A percentile compares a stretch with the other conserved stretches of the same genome.
These are phyloP conservation scores for Yamadazyma endophytica DNA, from an alignment of 805 yeast species.

Conservation along the genomic window DNA sequence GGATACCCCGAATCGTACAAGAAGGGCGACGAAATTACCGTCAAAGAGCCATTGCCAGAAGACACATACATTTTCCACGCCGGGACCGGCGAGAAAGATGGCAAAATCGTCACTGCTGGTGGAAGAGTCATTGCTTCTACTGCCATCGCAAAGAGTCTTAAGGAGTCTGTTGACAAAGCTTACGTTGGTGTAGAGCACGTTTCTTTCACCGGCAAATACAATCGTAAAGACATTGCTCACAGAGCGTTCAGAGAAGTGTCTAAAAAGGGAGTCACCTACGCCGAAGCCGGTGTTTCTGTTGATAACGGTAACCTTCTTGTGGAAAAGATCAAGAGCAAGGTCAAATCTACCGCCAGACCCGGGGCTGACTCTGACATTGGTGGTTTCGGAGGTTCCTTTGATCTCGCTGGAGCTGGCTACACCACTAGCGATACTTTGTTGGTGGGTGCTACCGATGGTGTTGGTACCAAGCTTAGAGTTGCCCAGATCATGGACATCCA, in stretches of 20 bases:
- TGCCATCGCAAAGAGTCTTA: conserved; percentile 71
- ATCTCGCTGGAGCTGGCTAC: conserved; percentile 84
- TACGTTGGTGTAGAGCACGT: conserved; percentile 81
- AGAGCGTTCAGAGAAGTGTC: conserved; percentile 73
- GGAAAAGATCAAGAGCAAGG: conserved; percentile 84
- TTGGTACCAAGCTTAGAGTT: conserved; percentile 92
- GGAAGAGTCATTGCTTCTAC: conserved; percentile 97
- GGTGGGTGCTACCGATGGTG: conserved; percentile 99
- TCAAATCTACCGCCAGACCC: conserved; percentile 86
- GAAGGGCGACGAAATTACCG: conserved; percentile 81
- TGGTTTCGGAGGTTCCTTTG: conserved; percentile 97
- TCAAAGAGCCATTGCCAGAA: conserved; percentile 43
- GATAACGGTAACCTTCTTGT: conserved; percentile 92
- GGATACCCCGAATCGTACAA: conserved; percentile 89
- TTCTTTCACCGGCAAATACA: conserved; percentile 69
- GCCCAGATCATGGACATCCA: conserved; percentile 89
- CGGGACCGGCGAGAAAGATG: conserved; percentile 66
- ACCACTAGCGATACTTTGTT: conserved; percentile 72
- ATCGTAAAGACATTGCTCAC: conserved; percentile 92
- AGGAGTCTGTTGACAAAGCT: conserved; percentile 80
- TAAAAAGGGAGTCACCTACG: conserved; percentile 66
- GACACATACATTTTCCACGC: conserved; percentile 89
- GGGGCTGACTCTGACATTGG: conserved; percentile 99
- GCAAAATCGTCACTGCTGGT: conserved; percentile 76
- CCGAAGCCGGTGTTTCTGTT: conserved; percentile 95